A percentile compares a stretch with the other conserved stretches of the same genome.
Conservation (phyloP, 768 basidiomycete species). For the Cyclocybe aegerita region DNA sequence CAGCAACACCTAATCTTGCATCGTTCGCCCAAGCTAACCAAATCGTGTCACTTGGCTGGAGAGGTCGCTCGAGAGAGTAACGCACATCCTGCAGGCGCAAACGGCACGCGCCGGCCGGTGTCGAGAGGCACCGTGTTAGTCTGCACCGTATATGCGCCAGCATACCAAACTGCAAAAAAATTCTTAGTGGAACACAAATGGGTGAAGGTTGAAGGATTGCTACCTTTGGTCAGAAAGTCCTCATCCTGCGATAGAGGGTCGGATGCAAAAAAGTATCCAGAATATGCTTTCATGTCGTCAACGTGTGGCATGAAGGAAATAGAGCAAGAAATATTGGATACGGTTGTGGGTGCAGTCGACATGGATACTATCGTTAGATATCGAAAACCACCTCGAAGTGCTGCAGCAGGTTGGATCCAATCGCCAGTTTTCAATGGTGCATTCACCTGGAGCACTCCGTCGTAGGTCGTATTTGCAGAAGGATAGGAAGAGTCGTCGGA, state of each 20-base stretch:
- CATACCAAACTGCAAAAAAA: constrained; percentile 48
- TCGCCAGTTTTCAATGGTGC: constrained; percentile 32
- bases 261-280: constrained; percentile 50
- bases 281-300: constrained; percentile 44
- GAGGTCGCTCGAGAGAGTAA: not conserved
- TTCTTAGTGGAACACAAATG: not conserved
- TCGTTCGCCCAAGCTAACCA: constrained; percentile 52
- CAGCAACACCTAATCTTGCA: constrained; percentile 52
- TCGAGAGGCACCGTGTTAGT: constrained; percentile 52
- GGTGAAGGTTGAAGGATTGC: not conserved
- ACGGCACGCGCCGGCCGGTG: constrained; percentile 49
- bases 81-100: constrained; percentile 42
- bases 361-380: constrained; percentile 49
- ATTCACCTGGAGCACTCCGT: constrained; percentile 40
- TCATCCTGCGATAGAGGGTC: constrained; percentile 44
- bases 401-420: constrained; percentile 48
- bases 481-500: constrained; percentile 57
- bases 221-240: constrained; percentile 51
- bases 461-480: constrained; percentile 39
- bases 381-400: constrained; percentile 52
- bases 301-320: constrained; percentile 58
- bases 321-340: constrained; percentile 49
- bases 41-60: not conserved
- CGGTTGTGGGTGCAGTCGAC: constrained; percentile 28
- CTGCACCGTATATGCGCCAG: constrained; percentile 62